Conservation (phyloP, 441 rosid species). For the Eugenia klotzschiana region DNA sequence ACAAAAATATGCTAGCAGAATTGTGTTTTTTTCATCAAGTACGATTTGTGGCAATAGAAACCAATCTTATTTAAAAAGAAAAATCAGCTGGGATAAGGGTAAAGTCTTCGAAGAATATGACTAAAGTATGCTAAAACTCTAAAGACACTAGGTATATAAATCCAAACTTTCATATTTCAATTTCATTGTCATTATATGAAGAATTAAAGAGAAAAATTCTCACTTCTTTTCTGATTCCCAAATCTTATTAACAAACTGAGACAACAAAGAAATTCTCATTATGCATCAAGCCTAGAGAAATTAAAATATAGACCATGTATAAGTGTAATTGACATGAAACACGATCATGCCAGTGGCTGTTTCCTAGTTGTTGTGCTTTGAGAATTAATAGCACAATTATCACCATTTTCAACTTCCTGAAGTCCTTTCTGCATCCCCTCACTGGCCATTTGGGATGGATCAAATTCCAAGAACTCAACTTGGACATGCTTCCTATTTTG, state of each 20-base stretch:
- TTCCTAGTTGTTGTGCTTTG: background rate
- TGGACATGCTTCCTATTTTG: slow-evolving; percentile 23
- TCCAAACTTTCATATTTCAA: background rate
- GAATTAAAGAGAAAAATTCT: background rate
- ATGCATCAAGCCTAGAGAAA: background rate
- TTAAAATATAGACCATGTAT: background rate
- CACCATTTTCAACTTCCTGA: slow-evolving; percentile 38
- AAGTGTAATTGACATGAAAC: background rate
- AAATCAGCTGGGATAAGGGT: background rate
- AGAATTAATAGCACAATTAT: background rate
- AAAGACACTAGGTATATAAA: background rate
- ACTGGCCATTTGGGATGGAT: slow-evolving; percentile 30
- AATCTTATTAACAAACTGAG: background rate
- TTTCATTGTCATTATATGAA: background rate
- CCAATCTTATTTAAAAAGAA: background rate
- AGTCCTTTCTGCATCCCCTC: slow-evolving; percentile 18
- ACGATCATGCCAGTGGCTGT: background rate
- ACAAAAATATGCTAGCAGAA: background rate
- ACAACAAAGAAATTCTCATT: background rate
- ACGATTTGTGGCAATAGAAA: background rate
- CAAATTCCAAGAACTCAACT: slow-evolving; percentile 49
- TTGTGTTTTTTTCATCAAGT: background rate
- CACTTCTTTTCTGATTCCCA: background rate
- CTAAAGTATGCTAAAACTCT: background rate
- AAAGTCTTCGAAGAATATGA: background rate